These are phyloP conservation scores for Sclerotinia subarctica DNA, from an alignment of 2,329 filamentous ascomycete species.

Conservation along the genomic window DNA sequence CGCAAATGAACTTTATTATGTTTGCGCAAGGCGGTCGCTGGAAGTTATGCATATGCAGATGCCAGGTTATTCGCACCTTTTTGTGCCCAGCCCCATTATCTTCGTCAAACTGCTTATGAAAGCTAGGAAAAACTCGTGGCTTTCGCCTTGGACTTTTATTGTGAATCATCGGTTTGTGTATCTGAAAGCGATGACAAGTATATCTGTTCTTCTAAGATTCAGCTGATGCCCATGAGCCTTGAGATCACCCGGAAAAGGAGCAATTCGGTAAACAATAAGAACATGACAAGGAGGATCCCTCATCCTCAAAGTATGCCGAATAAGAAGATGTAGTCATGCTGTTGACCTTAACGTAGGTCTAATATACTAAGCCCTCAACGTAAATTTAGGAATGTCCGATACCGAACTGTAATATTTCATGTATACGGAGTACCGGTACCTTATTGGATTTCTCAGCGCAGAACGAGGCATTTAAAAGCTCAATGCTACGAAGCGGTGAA, in stretches of 20 bases:
- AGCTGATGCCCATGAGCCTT: not conserved
- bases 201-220: not conserved
- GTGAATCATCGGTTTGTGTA: not conserved
- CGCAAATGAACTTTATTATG: not conserved
- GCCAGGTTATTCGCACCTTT: not conserved
- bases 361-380: not conserved
- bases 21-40: not conserved
- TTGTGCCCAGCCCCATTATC: not conserved
- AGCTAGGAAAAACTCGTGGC: not conserved
- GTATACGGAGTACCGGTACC: not conserved
- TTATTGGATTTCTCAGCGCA: not conserved
- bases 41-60: not conserved
- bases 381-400: not conserved
- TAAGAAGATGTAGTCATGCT: not conserved
- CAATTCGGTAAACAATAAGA: not conserved
- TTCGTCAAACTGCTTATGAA: not conserved
- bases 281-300: not conserved
- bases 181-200: not conserved
- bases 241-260: not conserved
- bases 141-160: not conserved
- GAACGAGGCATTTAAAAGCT: not conserved
- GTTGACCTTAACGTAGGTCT: not conserved
- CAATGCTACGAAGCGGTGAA: not conserved
- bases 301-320: not conserved
- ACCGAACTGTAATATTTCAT: not conserved